Conservation (phyloP, 257 asterid genomes). For the Solanum boliviense region DNA sequence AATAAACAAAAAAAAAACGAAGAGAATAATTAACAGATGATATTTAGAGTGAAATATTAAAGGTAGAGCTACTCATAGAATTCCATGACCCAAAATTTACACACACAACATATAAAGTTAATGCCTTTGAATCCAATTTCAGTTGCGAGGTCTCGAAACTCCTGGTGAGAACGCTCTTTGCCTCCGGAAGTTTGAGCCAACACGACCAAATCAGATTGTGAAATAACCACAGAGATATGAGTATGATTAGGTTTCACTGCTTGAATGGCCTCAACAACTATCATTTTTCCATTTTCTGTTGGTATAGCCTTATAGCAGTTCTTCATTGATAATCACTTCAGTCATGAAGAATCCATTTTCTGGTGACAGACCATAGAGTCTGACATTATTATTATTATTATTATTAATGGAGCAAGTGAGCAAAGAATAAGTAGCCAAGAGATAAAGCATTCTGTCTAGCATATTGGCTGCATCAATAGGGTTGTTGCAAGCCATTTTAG, state of each 20-base stretch:
- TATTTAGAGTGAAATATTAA: too few species aligned
- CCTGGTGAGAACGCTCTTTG: slow-evolving; percentile 19
- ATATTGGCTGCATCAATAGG: slow-evolving; percentile 1
- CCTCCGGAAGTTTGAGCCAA: slow-evolving; percentile 28
- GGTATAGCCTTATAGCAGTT: slow-evolving; percentile 23
- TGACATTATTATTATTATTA: too few species aligned
- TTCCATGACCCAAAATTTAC: slow-evolving; percentile 25
- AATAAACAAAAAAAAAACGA: too few species aligned
- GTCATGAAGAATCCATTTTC: slow-evolving; percentile 32
- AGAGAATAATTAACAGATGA: too few species aligned
- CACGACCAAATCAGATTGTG: slow-evolving; percentile 17
- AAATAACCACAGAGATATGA: not conserved
- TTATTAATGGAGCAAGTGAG: slow-evolving; percentile 5
- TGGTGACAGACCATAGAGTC: slow-evolving; percentile 1
- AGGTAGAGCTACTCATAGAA: slow-evolving; percentile 9
- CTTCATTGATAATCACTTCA: slow-evolving; percentile 26
- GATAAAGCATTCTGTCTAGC: slow-evolving; percentile 25
- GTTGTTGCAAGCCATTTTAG: not conserved
- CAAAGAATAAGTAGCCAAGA: slow-evolving; percentile 12
- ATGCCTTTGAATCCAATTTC: slow-evolving; percentile 20
- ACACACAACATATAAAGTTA: not conserved
- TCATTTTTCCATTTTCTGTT: slow-evolving; percentile 13
- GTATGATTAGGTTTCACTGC: slow-evolving; percentile 7
- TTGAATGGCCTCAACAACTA: slow-evolving; percentile 6
- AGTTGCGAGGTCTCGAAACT: slow-evolving; percentile 18